Evolutionary conservation across 345 rosid genomes (phyloP).

Genomic region (Melaleuca alternifolia): DNA sequence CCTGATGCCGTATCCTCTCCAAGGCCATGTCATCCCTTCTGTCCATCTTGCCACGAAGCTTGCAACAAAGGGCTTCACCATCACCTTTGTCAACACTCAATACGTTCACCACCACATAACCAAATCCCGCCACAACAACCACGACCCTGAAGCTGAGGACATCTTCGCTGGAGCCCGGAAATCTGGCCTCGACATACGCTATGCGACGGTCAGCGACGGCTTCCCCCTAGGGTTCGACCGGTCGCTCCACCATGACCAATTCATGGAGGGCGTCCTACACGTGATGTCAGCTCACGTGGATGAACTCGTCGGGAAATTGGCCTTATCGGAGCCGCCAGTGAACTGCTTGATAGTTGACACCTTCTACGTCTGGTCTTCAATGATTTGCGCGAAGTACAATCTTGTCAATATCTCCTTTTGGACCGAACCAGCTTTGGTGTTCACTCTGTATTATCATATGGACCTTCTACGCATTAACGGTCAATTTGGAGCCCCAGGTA

Average conservation of each 20-base stretch:
- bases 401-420: constrained; percentile 65
- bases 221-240: constrained; percentile 58
- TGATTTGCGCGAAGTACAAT: constrained; percentile 47
- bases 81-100: constrained; percentile 62
- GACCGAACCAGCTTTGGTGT: constrained; percentile 78
- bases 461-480: constrained; percentile 57
- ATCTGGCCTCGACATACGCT: constrained; percentile 61
- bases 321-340: constrained; percentile 2
- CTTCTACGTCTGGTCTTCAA: constrained; percentile 63
- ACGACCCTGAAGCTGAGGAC: constrained; percentile 3
- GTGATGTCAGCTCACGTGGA: constrained; percentile 60
- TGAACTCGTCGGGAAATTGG: constrained; percentile 31
- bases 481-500: constrained; percentile 62
- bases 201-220: constrained; percentile 67
- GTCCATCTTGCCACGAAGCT: constrained; percentile 64
- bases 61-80: constrained; percentile 65
- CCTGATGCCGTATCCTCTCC: constrained; percentile 57
- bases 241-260: constrained; percentile 67
- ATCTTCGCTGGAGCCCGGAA: constrained; percentile 39
- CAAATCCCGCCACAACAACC: constrained; percentile 7
- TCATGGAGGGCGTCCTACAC: constrained; percentile 33
- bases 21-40: constrained; percentile 67
- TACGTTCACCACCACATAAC: constrained; percentile 45
- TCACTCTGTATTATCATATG: constrained; percentile 55
- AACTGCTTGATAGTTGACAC: constrained; percentile 60